Conservation (phyloP, 176 grass and related monocot species). For the Oryza glumipatula region DNA sequence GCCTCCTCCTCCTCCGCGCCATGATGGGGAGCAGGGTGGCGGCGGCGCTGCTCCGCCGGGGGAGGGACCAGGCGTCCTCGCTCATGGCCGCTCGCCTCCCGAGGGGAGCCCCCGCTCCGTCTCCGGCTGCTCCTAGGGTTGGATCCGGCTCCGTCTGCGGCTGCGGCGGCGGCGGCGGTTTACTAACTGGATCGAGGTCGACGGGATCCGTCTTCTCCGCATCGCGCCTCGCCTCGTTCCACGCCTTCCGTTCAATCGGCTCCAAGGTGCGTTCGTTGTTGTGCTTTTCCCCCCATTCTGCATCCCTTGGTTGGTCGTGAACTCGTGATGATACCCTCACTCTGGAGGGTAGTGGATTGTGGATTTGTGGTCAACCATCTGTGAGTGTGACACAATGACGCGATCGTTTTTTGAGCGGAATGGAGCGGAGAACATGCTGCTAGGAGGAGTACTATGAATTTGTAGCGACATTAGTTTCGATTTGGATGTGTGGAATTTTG, state of each 20-base stretch:
- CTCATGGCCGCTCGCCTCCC: slow-evolving; percentile 25
- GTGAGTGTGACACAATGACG: neutral
- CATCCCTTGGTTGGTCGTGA: neutral
- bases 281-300: neutral
- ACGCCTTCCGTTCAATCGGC: slow-evolving; percentile 51
- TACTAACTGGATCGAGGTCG: neutral
- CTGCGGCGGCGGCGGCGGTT: slow-evolving; percentile 18
- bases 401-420: neutral
- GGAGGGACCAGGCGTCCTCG: slow-evolving; percentile 40
- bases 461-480: neutral
- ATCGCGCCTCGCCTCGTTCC: slow-evolving; percentile 34
- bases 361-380: neutral
- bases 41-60: slow-evolving; percentile 70
- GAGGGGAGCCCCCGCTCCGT: slow-evolving; percentile 5
- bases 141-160: slow-evolving; percentile 26
- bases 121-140: slow-evolving; percentile 33
- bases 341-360: neutral
- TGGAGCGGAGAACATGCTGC: neutral
- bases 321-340: neutral
- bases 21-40: slow-evolving; percentile 55
- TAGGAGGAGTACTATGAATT: neutral
- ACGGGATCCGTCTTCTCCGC: neutral
- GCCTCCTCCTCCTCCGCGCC: neutral
- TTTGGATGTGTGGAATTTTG: slow-evolving; percentile 16
- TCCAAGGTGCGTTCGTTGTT: slow-evolving; percentile 34